These are phyloP conservation scores for Cercospora brassicicola DNA, from an alignment of 2,329 filamentous ascomycete genomes.

Conservation along the genomic window DNA sequence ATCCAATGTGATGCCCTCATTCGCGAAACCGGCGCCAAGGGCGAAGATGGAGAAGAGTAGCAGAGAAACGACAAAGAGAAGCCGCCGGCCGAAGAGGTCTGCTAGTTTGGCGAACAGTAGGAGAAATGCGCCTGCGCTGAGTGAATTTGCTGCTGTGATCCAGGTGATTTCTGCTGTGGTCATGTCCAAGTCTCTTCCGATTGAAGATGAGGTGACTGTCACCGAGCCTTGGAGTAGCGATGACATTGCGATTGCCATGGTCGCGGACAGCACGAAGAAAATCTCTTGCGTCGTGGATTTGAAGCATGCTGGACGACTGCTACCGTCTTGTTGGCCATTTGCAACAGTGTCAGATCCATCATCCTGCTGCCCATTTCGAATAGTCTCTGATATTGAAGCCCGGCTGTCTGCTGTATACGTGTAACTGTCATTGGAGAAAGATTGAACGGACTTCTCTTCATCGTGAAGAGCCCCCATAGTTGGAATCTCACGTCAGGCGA, in stretches of 20 bases:
- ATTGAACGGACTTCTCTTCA: neutral
- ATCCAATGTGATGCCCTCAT: slow-evolving; percentile 5
- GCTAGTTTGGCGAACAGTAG: slow-evolving; percentile 13
- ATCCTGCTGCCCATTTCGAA: neutral
- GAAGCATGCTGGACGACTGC: slow-evolving; percentile 12
- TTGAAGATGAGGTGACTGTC: slow-evolving; percentile 13
- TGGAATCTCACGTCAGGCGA: neutral
- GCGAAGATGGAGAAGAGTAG: slow-evolving; percentile 13
- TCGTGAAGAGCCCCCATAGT: neutral
- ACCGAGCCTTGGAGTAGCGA: slow-evolving; percentile 12
- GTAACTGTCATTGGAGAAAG: neutral
- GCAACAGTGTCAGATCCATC: neutral
- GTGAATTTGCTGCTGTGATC: slow-evolving; percentile 7
- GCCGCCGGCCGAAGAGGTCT: slow-evolving; percentile 10
- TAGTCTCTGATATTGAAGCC: neutral
- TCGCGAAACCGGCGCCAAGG: slow-evolving; percentile 11
- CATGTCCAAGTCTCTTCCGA: slow-evolving; percentile 10
- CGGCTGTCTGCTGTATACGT: neutral
- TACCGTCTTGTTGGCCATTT: neutral
- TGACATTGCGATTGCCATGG: slow-evolving; percentile 13
- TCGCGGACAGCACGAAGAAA: slow-evolving; percentile 7
- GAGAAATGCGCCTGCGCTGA: slow-evolving; percentile 11
- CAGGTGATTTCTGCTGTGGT: slow-evolving; percentile 10
- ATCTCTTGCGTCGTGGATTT: slow-evolving; percentile 8
- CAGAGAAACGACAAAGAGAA: slow-evolving; percentile 9